phyloP scores from a whole-genome alignment of 2,329 filamentous ascomycete species.

The Fusarium nematophilum region DNA sequence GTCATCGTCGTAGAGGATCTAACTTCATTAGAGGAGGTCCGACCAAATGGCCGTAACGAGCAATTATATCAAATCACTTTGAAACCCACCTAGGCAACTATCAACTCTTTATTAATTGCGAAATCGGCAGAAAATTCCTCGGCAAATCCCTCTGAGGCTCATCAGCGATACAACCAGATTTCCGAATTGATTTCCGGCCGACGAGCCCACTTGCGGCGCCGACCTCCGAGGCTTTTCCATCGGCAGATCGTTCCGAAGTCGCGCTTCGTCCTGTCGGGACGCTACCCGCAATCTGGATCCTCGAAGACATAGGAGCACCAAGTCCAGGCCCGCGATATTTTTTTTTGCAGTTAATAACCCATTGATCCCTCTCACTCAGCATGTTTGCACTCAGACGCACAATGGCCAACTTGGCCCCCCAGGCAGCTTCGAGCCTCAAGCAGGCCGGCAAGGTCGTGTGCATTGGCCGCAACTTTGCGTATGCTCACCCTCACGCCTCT shows the following conservation, averaged over 20 bases:
- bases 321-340: conserved; percentile 1
- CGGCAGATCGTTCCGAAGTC: conserved; percentile 38
- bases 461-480: conserved; percentile 97
- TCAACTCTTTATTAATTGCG: background rate
- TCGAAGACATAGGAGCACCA: background rate
- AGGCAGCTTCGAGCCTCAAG: conserved; percentile 58
- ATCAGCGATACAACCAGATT: too few species aligned
- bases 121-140: conserved; percentile 17
- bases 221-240: conserved; percentile 42
- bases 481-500: conserved; percentile 47
- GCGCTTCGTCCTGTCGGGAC: conserved; percentile 10
- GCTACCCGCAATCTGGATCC: background rate
- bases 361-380: conserved; percentile 15
- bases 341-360: background rate
- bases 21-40: background rate
- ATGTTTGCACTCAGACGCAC: conserved; percentile 54
- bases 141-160: too few species aligned
- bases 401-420: conserved; percentile 54
- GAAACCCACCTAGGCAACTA: background rate
- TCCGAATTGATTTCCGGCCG: conserved; percentile 2
- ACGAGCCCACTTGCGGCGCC: conserved; percentile 21
- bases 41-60: background rate
- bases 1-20: too few species aligned
- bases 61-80: background rate
- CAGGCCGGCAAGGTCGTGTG: conserved; percentile 83